Conservation (phyloP, 2,329 filamentous ascomycete species). For the Aspergillus flavus region DNA sequence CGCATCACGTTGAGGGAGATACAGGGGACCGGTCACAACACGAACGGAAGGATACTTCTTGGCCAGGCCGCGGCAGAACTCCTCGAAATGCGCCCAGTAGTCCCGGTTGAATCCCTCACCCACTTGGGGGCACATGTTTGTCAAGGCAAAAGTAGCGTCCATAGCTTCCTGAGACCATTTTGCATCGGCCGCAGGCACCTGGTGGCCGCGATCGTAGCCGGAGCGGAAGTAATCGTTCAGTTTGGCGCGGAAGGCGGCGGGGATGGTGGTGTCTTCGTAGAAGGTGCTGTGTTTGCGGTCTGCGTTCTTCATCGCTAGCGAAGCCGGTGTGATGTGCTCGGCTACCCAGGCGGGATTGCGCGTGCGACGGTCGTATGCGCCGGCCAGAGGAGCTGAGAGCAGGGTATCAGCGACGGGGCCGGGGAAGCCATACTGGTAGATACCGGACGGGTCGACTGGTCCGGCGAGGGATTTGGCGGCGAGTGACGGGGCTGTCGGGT, state of each 20-base stretch:
- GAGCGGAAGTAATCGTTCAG: constrained; percentile 93
- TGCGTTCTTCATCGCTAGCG: constrained; percentile 71
- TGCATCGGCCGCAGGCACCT: constrained; percentile 93
- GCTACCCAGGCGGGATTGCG: constrained; percentile 94
- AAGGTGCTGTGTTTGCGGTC: constrained; percentile 86
- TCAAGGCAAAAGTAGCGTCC: constrained; percentile 90
- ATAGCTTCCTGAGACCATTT: constrained; percentile 95
- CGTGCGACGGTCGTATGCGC: constrained; percentile 84
- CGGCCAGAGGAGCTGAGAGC: constrained; percentile 74
- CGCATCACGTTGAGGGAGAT: constrained; percentile 81
- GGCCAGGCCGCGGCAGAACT: constrained; percentile 88
- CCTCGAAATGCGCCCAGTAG: constrained; percentile 99
- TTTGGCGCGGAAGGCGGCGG: constrained; percentile 83
- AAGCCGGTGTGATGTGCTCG: constrained; percentile 93
- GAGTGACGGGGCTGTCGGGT: constrained; percentile 35
- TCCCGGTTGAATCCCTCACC: constrained; percentile 98
- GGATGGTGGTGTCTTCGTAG: constrained; percentile 77
- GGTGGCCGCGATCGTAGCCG: constrained; percentile 94
- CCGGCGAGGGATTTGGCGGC: constrained; percentile 27
- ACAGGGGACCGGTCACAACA: constrained; percentile 90
- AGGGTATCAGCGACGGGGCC: constrained; percentile 85
- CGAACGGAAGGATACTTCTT: constrained; percentile 80
- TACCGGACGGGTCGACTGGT: constrained; percentile 72
- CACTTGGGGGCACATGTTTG: constrained; percentile 98
- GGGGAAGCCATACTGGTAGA: constrained; percentile 88